A percentile compares a stretch with the other conserved stretches of the same genome.
Evolutionary conservation across 1,284 basidiomycete species (phyloP).

Genomic region (Volvariella surrecta): DNA sequence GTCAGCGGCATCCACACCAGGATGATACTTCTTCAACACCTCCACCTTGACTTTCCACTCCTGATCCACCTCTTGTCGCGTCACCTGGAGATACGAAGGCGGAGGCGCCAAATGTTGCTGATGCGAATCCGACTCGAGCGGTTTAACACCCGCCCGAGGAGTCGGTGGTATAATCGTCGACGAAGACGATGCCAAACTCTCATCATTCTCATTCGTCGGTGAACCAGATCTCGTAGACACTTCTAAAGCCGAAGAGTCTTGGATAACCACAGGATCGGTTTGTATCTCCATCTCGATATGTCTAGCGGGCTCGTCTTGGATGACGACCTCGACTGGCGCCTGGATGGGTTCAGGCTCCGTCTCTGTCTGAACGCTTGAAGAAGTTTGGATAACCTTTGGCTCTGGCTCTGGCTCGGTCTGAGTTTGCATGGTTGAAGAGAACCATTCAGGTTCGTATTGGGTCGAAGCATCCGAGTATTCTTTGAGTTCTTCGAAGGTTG

Average conservation of each 20-base stretch:
- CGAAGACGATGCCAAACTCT: slow-evolving; percentile 59
- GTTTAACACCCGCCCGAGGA: slow-evolving; percentile 27
- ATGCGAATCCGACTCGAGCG: slow-evolving; percentile 22
- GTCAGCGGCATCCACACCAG: slow-evolving; percentile 45
- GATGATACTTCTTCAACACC: slow-evolving; percentile 61
- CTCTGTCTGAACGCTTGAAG: slow-evolving; percentile 25
- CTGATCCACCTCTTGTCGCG: slow-evolving; percentile 32
- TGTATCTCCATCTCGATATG: slow-evolving; percentile 50
- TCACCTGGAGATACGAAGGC: slow-evolving; percentile 55
- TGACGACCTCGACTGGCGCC: slow-evolving; percentile 19
- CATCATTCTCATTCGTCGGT: slow-evolving; percentile 25
- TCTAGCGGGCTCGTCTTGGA: slow-evolving; percentile 10
- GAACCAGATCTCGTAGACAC: slow-evolving; percentile 30
- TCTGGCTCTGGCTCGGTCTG: slow-evolving; percentile 31
- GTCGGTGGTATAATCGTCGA: slow-evolving; percentile 62
- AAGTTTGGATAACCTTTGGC: slow-evolving; percentile 24
- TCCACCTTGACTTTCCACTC: slow-evolving; percentile 49
- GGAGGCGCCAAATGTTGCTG: slow-evolving; percentile 22
- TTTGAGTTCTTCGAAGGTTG: slow-evolving; percentile 54
- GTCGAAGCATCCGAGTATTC: slow-evolving; percentile 63
- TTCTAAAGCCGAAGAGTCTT: slow-evolving; percentile 13
- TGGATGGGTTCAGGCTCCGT: slow-evolving; percentile 28
- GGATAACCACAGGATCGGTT: slow-evolving; percentile 39
- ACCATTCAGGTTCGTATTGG: slow-evolving; percentile 52
- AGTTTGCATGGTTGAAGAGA: slow-evolving; percentile 32